phyloP scores from a whole-genome alignment of 441 rosid genomes.

The Sinapis alba region DNA sequence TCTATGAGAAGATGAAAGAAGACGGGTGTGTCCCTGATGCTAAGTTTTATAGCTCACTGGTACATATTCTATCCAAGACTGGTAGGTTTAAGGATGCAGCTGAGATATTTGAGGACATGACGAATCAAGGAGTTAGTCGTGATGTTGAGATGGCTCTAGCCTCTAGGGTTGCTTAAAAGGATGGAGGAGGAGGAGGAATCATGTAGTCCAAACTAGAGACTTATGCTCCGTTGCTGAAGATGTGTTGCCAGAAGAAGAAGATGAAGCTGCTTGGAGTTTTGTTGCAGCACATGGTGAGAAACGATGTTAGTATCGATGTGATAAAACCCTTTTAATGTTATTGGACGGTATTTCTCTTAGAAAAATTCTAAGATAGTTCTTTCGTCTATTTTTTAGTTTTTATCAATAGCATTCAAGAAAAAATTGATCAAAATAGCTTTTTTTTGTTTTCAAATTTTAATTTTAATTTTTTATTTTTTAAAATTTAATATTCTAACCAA shows the following conservation, averaged over 20 bases:
- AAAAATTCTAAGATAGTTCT: no score
- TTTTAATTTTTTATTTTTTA: no score
- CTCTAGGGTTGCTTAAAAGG: conserved; percentile 57
- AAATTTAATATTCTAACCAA: no score
- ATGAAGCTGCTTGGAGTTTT: conserved; percentile 62
- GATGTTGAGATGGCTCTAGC: conserved; percentile 58
- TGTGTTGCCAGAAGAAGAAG: conserved; percentile 70
- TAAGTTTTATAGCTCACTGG: conserved; percentile 36
- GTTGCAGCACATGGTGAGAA: conserved; percentile 66
- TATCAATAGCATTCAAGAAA: no score
- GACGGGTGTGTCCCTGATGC: not conserved
- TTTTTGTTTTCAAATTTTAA: no score
- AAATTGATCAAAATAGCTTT: no score
- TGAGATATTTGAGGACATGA: conserved; percentile 77
- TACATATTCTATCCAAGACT: conserved; percentile 57
- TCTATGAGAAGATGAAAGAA: not conserved
- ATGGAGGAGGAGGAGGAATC: no score
- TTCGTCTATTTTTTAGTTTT: no score
- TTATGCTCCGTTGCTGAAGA: conserved; percentile 70
- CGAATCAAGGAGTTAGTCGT: conserved; percentile 55
- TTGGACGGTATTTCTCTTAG: no score
- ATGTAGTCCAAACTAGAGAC: no score
- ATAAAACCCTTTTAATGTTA: no score
- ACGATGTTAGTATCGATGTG: conserved; percentile 63
- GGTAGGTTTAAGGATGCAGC: conserved; percentile 71